Percentiles rank a stretch among this genome's conserved stretches.
Evolutionary conservation across 2,329 filamentous ascomycete genomes (phyloP).

Genomic region (Fusarium metavorans): DNA sequence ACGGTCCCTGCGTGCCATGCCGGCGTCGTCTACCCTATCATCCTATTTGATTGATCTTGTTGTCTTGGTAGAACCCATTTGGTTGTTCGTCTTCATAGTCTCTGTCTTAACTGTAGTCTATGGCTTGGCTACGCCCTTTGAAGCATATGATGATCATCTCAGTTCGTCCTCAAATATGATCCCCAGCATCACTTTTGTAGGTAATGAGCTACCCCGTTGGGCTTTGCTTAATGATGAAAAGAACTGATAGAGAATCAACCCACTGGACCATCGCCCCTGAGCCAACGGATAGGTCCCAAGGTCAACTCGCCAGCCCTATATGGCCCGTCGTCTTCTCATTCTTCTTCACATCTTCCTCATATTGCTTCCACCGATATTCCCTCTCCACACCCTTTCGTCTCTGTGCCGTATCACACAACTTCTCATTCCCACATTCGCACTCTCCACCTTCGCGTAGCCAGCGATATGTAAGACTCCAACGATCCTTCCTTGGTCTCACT

Average conservation of each 20-base stretch:
- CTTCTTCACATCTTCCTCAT: constrained; percentile 41
- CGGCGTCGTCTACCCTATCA: not conserved
- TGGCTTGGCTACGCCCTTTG: not conserved
- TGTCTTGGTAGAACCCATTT: not conserved
- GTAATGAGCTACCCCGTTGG: too few relatives aligned
- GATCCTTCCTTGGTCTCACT: constrained; percentile 55
- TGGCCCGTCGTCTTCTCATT: not conserved
- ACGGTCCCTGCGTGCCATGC: not conserved
- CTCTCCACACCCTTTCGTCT: constrained; percentile 58
- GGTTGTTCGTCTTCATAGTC: not conserved
- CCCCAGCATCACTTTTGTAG: too few relatives aligned
- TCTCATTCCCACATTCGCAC: constrained; percentile 63
- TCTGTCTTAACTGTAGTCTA: not conserved
- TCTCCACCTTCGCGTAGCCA: constrained; percentile 60
- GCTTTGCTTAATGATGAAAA: not conserved
- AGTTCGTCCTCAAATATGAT: not conserved
- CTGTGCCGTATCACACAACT: constrained; percentile 65
- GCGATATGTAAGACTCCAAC: constrained; percentile 68
- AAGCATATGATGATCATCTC: not conserved
- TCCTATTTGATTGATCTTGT: not conserved
- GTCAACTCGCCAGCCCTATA: not conserved
- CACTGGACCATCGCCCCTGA: not conserved
- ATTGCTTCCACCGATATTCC: constrained; percentile 63
- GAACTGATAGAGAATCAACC: not conserved
- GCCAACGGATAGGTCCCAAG: not conserved